phyloP scores from a whole-genome alignment of 306 rosid species.

The Dryas octopetala region DNA sequence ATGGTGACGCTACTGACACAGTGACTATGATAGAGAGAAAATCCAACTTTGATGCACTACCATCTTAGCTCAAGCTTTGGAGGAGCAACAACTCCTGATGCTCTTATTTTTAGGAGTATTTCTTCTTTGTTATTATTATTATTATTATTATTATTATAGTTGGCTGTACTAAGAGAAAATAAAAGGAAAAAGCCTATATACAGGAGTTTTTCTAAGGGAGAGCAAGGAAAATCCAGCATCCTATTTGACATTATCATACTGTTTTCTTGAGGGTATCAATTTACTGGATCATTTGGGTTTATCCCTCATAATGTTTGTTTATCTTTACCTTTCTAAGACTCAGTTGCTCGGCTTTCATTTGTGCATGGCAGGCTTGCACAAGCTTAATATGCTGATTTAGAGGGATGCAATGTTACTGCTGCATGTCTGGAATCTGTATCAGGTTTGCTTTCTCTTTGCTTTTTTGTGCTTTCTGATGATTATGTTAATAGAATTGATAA shows the following conservation, averaged over 20 bases:
- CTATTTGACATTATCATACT: not conserved
- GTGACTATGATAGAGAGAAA: not conserved
- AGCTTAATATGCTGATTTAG: conserved; percentile 52
- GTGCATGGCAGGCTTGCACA: conserved; percentile 55
- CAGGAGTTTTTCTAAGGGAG: not conserved
- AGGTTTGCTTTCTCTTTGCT: conserved; percentile 32
- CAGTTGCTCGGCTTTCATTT: conserved; percentile 12
- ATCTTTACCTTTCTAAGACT: conserved; percentile 10
- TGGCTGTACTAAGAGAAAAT: not conserved
- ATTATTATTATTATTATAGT: not conserved
- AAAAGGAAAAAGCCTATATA: not conserved
- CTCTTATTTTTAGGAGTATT: not conserved
- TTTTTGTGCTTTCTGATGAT: not conserved
- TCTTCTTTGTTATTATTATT: not conserved
- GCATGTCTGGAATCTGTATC: conserved; percentile 54
- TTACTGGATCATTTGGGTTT: conserved; percentile 1
- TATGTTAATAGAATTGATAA: not conserved
- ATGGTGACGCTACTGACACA: not conserved
- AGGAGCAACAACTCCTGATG: not conserved
- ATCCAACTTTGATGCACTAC: not conserved
- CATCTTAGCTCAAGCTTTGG: not conserved
- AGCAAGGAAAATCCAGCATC: too few relatives aligned
- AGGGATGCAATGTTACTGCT: conserved; percentile 61
- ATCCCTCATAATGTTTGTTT: not conserved
- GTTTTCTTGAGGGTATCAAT: not conserved